Evolutionary conservation across 2,329 filamentous ascomycete species (phyloP).

Genomic region (Pestalotiopsis fici): DNA sequence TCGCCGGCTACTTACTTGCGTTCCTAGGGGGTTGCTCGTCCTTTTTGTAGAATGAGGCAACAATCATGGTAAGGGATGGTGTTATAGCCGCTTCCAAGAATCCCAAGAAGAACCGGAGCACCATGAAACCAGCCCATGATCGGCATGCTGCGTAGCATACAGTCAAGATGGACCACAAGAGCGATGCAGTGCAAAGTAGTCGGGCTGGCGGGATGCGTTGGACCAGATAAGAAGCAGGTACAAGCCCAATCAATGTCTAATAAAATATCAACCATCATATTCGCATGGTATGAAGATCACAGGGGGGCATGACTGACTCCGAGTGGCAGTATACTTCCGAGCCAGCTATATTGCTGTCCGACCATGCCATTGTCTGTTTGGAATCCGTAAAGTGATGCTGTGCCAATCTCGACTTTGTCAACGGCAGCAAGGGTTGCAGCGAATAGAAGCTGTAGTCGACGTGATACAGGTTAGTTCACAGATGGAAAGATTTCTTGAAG

Average conservation of each 20-base stretch:
- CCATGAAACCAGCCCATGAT: constrained; percentile 31
- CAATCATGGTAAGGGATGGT: constrained; percentile 33
- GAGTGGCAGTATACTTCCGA: constrained; percentile 30
- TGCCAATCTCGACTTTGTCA: constrained; percentile 33
- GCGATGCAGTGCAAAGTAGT: constrained; percentile 23
- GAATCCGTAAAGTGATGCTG: constrained; percentile 34
- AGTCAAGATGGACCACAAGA: constrained; percentile 31
- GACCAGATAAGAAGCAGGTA: constrained; percentile 25
- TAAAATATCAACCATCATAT: not conserved
- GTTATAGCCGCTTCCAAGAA: constrained; percentile 34
- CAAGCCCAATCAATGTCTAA: constrained; percentile 22
- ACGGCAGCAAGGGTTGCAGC: constrained; percentile 29
- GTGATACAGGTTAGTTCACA: not conserved
- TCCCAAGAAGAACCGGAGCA: constrained; percentile 35
- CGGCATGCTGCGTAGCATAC: constrained; percentile 24
- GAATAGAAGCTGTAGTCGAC: constrained; percentile 23
- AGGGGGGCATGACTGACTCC: constrained; percentile 18
- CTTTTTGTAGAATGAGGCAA: constrained; percentile 38
- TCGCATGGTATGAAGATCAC: not conserved
- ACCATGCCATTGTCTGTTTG: constrained; percentile 30
- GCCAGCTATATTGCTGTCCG: constrained; percentile 32
- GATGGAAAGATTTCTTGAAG: not conserved
- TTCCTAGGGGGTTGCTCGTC: constrained; percentile 35
- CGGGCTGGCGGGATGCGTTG: constrained; percentile 27
- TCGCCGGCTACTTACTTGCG: constrained; percentile 16